Evolutionary conservation across 176 grass and related monocot genomes (phyloP), one percentile per base, ranked within the genome.

Genomic region (Oryza coarctata): DNA sequence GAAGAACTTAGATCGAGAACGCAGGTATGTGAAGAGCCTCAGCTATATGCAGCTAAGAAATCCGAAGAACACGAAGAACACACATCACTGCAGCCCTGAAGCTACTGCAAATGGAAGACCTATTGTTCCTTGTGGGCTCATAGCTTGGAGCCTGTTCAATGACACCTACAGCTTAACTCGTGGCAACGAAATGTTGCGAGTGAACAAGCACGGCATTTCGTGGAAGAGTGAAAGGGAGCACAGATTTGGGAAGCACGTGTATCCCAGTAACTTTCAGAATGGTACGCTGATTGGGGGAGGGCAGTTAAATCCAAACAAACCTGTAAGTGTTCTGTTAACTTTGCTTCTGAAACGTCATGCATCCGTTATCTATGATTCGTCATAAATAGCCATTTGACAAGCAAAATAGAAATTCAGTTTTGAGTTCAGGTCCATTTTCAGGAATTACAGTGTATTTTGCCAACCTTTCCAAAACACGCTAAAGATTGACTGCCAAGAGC

Each of bases 61-160:
- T 50, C 68, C 74, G 9, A 83, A 70, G 39, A 47, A 76, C 22
- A 74, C 25, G 29, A 76, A 75, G 4, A n/a, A 80, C 28, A 91
- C 74, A 4, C 20, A 10, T n/a, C 23, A 47, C 5, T 94, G 92
- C 76, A 90, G 75, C 40, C 92, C 92, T 68, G 89, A 94, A 83
- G 90, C 80, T 44, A 89, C 73, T 43, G 28, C 38, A 43, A 32
- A 85, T 33, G 87, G 82, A 40, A 62, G 12, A 12, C 65, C 89
- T 2, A 63, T 94, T 4, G 81, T 94, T 36, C 92, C 92, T 25
- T 94, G 92, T 9, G 92, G 92, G 0, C 87, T 94, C 20, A 34
- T 89, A 35, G 92, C 92, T 9, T 94, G 89, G 92, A 94, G 92
- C 83, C 83, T 94, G 55, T 94, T 94, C 73, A 94, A 94, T 70